Percentiles rank a stretch among this genome's conserved stretches.
These are phyloP conservation scores for Phyllosticta paracitricarpa DNA, from an alignment of 2,329 filamentous ascomycete genomes.

Conservation along the genomic window DNA sequence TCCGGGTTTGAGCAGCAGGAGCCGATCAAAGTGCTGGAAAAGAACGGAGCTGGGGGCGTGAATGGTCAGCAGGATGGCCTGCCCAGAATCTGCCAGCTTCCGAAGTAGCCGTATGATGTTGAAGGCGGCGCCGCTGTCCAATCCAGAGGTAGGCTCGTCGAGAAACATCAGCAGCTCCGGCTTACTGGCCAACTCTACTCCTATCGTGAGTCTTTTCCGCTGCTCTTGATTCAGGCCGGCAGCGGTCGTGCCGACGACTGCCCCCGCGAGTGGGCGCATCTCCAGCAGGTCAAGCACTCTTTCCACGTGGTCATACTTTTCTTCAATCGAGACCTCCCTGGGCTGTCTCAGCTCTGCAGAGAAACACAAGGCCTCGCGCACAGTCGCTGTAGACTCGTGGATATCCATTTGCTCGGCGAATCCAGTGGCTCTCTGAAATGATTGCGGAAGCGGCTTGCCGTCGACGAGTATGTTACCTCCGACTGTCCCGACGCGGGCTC, in stretches of 20 bases:
- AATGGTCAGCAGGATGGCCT: slow-evolving; percentile 60
- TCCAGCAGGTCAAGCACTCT: slow-evolving; percentile 53
- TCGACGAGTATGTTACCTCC: slow-evolving; percentile 37
- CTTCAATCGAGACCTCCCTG: slow-evolving; percentile 43
- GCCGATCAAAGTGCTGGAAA: slow-evolving; percentile 56
- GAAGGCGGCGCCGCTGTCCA: slow-evolving; percentile 60
- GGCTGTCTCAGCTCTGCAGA: slow-evolving; percentile 56
- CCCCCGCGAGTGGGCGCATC: slow-evolving; percentile 57
- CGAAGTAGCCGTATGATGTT: slow-evolving; percentile 56
- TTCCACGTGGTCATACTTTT: slow-evolving; percentile 60
- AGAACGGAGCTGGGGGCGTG: slow-evolving; percentile 60
- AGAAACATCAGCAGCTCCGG: slow-evolving; percentile 59
- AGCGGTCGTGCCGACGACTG: slow-evolving; percentile 50
- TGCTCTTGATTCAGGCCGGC: slow-evolving; percentile 49
- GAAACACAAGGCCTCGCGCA: slow-evolving; percentile 56
- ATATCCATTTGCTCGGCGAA: slow-evolving; percentile 57
- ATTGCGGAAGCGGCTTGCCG: slow-evolving; percentile 21
- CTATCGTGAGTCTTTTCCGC: slow-evolving; percentile 62
- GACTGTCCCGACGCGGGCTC: slow-evolving; percentile 36
- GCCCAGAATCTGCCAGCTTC: slow-evolving; percentile 55
- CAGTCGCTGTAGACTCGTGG: slow-evolving; percentile 56
- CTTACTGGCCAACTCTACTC: slow-evolving; percentile 58
- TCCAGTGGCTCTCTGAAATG: slow-evolving; percentile 45
- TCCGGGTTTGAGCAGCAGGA: slow-evolving; percentile 54
- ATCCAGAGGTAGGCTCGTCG: slow-evolving; percentile 54